Evolutionary conservation across 768 basidiomycete genomes (phyloP), one percentile per base, ranked within the genome.

Genomic region (Pulveroboletus sp.): DNA sequence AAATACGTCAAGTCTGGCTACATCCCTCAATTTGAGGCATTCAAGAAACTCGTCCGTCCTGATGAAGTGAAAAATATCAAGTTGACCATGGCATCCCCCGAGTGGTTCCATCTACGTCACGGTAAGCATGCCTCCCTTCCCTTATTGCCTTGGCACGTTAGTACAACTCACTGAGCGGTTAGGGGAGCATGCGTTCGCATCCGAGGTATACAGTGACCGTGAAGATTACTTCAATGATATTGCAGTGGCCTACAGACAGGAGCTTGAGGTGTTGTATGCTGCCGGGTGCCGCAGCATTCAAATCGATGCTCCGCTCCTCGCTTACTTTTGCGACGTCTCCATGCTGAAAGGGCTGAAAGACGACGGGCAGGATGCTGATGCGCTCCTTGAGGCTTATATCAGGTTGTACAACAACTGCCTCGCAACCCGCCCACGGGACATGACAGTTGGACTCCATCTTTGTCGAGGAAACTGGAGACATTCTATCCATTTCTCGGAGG

Each of bases 11-110:
- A 74, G 52, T 75, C 82, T 0, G 83, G 85, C 56, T 85, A 85
- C 57, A 61, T 80, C 9, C 74, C 82, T 21, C 78, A 85, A 51
- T 87, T 83, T 59, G 77, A 81, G 49, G 78, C 73, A 40, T 67
- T 85, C 49, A 85, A 83, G 64, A 67, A 64, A 23, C 58, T 84
- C 17, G 81, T 85, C 23, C 59, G 76, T n/a, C 72, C 78, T 8
- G 75, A 85, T 67, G 84, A 87, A 57, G 79, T 85, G 50, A 75
- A 75, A 59, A 72, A 75, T 58, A 76, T 89, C 65, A 90, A 91
- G 64, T 59, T 89, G 50, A 88, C 83, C 14, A 71, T 87, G 65
- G 82, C 80, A 50, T 79, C 85, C 0, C 87, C 86, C 5, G 80
- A 81, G 31, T 85, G 84, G 82, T 83, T 80, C 63, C 83, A 85